Base-by-base conservation (phyloP, 768 basidiomycete genomes). In the Lactarius evosmus region DNA sequence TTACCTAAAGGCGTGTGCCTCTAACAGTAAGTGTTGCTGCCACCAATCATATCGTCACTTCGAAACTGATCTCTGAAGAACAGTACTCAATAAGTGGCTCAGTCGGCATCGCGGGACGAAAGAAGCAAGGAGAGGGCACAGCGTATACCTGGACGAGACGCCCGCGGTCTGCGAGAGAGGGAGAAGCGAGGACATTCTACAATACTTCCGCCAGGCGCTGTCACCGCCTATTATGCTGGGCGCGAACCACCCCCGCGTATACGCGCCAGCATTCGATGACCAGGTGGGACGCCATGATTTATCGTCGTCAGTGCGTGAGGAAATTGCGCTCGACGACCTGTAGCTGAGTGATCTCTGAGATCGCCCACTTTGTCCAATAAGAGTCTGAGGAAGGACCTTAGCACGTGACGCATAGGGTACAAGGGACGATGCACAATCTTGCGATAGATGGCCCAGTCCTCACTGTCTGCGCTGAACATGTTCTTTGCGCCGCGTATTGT, bases 381-480 rank as follows among this genome's bases (percentile, higher is more conserved):
- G 65, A 16, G 25, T 59, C 6, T 67, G 19, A 32, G 50, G 7
- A 32, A 14, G 51, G 22, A 19, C 41, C 4, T 46, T 1, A 58
- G 27, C 57, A 61, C 41, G 59, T 38, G 30, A 58, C 40, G 44
- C n/a, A 32, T 5, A 34, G 12, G 22, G 30, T 2, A 16, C 12
- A 2, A 36, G 12, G 7, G 1, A 49, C 17, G 40, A 44, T 7
- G 74, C 72, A 95, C 95, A 63, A 99, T 95, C 76, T 98, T 95
- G 67, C 95, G 91, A 72, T 98, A 98, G 63, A 98, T 94, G 0
- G 89, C 88, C 95, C 96, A 98, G 72, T 98, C 96, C 7, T 90
- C 94, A 71, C 98, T 95, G 68, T 96, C 88, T 19, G 86, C 88
- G 4, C 96, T 95, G 71, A 98, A 99, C 77, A 80, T 87, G 69